Base-by-base conservation (phyloP, 345 rosid species). In the Combretum micranthum region DNA sequence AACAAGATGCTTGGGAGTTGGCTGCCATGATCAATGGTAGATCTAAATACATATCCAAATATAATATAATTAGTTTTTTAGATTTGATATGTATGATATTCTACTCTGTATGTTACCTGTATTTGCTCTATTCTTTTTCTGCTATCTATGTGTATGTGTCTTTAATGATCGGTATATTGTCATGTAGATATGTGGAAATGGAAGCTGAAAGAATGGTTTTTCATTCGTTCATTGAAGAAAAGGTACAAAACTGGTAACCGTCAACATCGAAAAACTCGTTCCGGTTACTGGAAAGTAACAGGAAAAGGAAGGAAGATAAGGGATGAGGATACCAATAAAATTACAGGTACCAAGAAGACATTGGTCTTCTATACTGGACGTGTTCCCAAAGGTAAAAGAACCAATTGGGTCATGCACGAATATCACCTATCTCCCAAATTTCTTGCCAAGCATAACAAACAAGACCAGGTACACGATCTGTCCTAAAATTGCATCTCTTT, bases 221-320 rank as follows among this genome's bases (percentile, higher is more conserved):
- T 81, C 75, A 79, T 75, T 61, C 64, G 72, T 21, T 59, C 47
- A 0, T 66, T 57, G 2, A 70, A 66, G 37, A 49, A 54, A 50
- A 70, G 64, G 67, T 70, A 72, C 43, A 20, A 25, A 0, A 52
- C 50, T 47, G 70, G 77, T 42, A 59, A 60, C 3, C 42, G 65
- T 26, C 19, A 47, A 46, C 55, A 49, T 15, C 63, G 85, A 19
- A 59, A 20, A 7, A 77, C 82, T 0, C 52, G 13, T 2, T 55
- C 63, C 83, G 91, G 39, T 4, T 82, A 13, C 58, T 85, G 87
- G 87, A 85, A 85, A 60, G 67, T 57, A 23, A 82, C 87, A 0
- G 77, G 87, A 4, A 25, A 43, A 13, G 59, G 64, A 19, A 68
- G 74, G n/a, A 3, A 1, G 0, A 51, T 81, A 62, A 66, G 4